Percentiles rank a stretch among this genome's conserved stretches.
phyloP scores from a whole-genome alignment of 208 protist genomes.

The Tetramitus jugosus region DNA sequence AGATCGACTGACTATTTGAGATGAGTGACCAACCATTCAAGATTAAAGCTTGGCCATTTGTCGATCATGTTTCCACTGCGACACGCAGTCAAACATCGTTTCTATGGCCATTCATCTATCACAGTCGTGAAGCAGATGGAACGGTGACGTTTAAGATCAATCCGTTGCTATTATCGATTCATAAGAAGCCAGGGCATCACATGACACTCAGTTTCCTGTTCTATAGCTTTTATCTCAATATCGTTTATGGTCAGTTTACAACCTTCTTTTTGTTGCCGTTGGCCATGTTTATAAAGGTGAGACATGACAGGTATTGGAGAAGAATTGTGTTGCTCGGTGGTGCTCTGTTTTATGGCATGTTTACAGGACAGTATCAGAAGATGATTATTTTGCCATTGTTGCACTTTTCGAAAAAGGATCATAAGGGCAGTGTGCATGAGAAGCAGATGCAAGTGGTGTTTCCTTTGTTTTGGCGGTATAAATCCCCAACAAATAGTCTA shows the following conservation, averaged over 20 bases:
- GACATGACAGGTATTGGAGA: neutral
- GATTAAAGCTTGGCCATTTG: slow-evolving; percentile 5
- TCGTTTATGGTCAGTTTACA: neutral
- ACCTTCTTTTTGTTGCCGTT: neutral
- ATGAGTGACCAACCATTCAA: too few relatives aligned
- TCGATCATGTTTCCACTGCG: neutral
- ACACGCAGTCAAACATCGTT: neutral
- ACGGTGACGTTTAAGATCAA: neutral
- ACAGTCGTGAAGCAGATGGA: too few relatives aligned
- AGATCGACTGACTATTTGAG: too few relatives aligned
- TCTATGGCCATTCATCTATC: neutral
- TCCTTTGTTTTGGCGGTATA: neutral
- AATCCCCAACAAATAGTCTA: neutral
- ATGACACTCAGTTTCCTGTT: slow-evolving; percentile 10
- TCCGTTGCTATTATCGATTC: neutral
- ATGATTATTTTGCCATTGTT: neutral
- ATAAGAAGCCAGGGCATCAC: neutral
- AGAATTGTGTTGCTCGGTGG: neutral
- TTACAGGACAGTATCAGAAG: neutral
- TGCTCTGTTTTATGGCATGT: neutral
- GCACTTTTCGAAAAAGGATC: too few relatives aligned
- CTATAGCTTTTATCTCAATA: neutral
- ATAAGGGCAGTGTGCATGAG: neutral
- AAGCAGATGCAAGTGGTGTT: neutral
- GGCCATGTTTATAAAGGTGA: neutral